Conservation (phyloP, 1,284 basidiomycete genomes). For the Testicularia cyperi region DNA sequence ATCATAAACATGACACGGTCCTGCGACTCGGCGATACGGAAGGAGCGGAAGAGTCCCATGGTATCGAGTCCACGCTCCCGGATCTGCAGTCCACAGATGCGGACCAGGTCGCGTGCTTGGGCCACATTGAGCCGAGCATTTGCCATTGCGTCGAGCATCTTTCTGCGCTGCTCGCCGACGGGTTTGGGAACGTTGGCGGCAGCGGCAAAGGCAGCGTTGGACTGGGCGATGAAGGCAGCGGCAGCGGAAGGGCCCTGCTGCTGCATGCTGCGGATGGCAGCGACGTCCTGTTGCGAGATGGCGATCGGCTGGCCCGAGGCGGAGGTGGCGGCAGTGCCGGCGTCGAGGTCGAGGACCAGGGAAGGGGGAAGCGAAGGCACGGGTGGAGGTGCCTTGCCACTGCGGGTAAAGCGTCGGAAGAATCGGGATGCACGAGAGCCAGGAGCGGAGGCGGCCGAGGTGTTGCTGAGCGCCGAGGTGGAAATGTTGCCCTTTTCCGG, state of each 20-base stretch:
- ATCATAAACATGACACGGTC: conserved; percentile 29
- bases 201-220: conserved; percentile 18
- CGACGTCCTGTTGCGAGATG: background rate
- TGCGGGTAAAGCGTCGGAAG: conserved; percentile 15
- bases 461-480: conserved; percentile 13
- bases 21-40: conserved; percentile 38
- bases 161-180: conserved; percentile 4
- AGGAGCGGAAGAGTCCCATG: conserved; percentile 44
- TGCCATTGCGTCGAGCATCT: conserved; percentile 29
- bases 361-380: conserved; percentile 29
- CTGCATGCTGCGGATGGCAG: background rate
- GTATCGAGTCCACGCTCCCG: conserved; percentile 44
- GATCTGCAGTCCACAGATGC: conserved; percentile 34
- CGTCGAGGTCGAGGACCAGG: conserved; percentile 24
- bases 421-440: conserved; percentile 21
- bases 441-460: conserved; percentile 11
- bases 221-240: conserved; percentile 23
- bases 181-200: conserved; percentile 12
- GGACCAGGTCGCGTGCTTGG: conserved; percentile 17
- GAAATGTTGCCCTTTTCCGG: conserved; percentile 16
- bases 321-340: conserved; percentile 8
- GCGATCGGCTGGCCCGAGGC: background rate
- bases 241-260: conserved; percentile 6
- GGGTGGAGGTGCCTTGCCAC: conserved; percentile 12
- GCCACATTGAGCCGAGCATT: conserved; percentile 29